phyloP scores from a whole-genome alignment of 495 filamentous ascomycete genomes.

The Penicillium manginii region DNA sequence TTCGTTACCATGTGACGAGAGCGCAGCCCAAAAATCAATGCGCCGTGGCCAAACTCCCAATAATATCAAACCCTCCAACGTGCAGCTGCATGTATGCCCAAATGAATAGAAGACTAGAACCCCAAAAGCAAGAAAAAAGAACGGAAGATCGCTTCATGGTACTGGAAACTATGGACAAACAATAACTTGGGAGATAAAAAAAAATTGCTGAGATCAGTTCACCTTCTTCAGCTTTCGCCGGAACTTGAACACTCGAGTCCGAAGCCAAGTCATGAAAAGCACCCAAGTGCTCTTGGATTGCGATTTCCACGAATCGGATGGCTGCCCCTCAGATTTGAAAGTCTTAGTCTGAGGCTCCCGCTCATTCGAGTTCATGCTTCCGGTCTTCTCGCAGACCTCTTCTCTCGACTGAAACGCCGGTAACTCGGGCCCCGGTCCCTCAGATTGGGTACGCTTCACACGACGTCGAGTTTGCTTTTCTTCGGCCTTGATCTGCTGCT shows the following conservation, averaged over 20 bases:
- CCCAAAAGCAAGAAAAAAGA: constrained; percentile 4
- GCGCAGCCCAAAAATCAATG: background rate
- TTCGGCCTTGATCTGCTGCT: constrained; percentile 56
- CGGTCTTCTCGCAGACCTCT: constrained; percentile 20
- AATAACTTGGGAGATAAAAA: background rate
- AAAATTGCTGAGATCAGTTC: constrained; percentile 17
- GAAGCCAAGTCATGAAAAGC: constrained; percentile 52
- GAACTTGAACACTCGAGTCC: constrained; percentile 51
- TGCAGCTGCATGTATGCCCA: constrained; percentile 15
- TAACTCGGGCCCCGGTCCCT: constrained; percentile 16
- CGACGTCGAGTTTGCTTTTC: constrained; percentile 43
- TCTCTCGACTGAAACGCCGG: constrained; percentile 14
- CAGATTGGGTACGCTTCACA: constrained; percentile 32
- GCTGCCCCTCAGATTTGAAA: constrained; percentile 9
- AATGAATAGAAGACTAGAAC: constrained; percentile 1
- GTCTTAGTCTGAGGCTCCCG: background rate
- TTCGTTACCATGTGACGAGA: background rate
- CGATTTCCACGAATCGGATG: constrained; percentile 36
- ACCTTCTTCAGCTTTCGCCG: constrained; percentile 41
- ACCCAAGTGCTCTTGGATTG: constrained; percentile 51
- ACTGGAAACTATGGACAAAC: constrained; percentile 2
- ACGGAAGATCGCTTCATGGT: constrained; percentile 16
- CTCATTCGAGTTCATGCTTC: constrained; percentile 6
- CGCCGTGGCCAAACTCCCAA: constrained; percentile 10
- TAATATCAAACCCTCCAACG: constrained; percentile 8